These are phyloP conservation scores for Amoeboaphelidium protococcarum DNA, from an alignment of 371 early-diverging fungal genomes.

Conservation along the genomic window DNA sequence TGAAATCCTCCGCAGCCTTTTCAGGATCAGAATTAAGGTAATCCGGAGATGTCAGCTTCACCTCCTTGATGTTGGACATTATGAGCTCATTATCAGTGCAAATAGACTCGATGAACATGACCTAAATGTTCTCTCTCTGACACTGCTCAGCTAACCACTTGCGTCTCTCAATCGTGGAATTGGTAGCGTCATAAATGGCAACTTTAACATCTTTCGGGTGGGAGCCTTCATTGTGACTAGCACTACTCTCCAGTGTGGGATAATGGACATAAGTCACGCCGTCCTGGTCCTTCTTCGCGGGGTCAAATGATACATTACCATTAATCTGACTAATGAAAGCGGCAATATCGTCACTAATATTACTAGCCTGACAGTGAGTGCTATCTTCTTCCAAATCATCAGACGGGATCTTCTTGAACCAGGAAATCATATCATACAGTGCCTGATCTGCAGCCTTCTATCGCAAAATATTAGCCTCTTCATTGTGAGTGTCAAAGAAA, in stretches of 20 bases:
- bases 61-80: constrained; percentile 45
- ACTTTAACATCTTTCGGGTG: too few species aligned
- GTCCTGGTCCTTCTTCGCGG: too few species aligned
- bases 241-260: too few species aligned
- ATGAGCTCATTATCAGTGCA: constrained; percentile 51
- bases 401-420: constrained; percentile 26
- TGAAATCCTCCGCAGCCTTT: constrained; percentile 58
- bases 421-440: constrained; percentile 52
- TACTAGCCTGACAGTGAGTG: too few species aligned
- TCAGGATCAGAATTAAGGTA: constrained; percentile 61
- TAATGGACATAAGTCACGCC: too few species aligned
- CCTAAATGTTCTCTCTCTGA: constrained; percentile 6
- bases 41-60: constrained; percentile 75
- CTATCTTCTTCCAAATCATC: neutral
- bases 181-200: constrained; percentile 79
- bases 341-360: too few species aligned
- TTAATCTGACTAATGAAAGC: too few species aligned
- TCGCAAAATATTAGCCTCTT: constrained; percentile 35
- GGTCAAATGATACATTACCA: too few species aligned
- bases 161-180: constrained; percentile 50
- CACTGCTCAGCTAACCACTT: constrained; percentile 3
- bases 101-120: constrained; percentile 83
- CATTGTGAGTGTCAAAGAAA: constrained; percentile 68
- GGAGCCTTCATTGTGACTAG: too few species aligned
- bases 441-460: constrained; percentile 51